Conservation (phyloP, 1,284 basidiomycete species). For the Ustilago sp. region DNA sequence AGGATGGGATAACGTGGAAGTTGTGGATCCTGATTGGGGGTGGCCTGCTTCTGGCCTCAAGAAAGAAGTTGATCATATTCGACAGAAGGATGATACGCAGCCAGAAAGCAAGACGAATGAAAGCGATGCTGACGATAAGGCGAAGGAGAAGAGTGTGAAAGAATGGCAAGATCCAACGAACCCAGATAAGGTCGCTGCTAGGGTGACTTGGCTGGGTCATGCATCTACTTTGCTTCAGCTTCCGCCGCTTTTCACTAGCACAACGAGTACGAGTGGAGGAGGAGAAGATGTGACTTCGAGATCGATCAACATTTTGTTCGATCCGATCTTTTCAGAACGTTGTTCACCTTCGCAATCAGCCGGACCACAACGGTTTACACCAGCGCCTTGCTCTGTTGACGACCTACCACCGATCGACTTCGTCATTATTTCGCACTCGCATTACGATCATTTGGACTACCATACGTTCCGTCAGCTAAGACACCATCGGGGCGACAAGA, state of each 20-base stretch:
- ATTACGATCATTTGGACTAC: constrained; percentile 68
- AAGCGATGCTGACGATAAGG: constrained; percentile 14
- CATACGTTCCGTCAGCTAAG: constrained; percentile 49
- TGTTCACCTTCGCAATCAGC: constrained; percentile 64
- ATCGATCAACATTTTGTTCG: constrained; percentile 60
- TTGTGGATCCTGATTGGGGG: constrained; percentile 45
- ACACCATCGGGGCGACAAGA: constrained; percentile 17
- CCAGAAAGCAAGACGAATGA: neutral
- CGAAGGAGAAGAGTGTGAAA: constrained; percentile 14
- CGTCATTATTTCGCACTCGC: constrained; percentile 66
- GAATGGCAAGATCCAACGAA: constrained; percentile 40
- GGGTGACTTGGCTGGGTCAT: constrained; percentile 66
- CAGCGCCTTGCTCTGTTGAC: constrained; percentile 52
- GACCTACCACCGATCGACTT: constrained; percentile 62
- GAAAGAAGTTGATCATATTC: constrained; percentile 22
- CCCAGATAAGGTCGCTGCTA: constrained; percentile 12
- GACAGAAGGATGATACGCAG: neutral
- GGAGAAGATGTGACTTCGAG: constrained; percentile 11
- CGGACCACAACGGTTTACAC: constrained; percentile 59
- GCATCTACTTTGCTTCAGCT: constrained; percentile 62
- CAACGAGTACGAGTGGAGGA: neutral
- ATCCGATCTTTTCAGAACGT: constrained; percentile 65
- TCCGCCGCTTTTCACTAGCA: constrained; percentile 26
- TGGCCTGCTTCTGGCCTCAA: constrained; percentile 25
- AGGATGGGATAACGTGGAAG: constrained; percentile 45